These are phyloP conservation scores for Penicillium nordicum DNA, from an alignment of 2,329 filamentous ascomycete species.

Conservation along the genomic window DNA sequence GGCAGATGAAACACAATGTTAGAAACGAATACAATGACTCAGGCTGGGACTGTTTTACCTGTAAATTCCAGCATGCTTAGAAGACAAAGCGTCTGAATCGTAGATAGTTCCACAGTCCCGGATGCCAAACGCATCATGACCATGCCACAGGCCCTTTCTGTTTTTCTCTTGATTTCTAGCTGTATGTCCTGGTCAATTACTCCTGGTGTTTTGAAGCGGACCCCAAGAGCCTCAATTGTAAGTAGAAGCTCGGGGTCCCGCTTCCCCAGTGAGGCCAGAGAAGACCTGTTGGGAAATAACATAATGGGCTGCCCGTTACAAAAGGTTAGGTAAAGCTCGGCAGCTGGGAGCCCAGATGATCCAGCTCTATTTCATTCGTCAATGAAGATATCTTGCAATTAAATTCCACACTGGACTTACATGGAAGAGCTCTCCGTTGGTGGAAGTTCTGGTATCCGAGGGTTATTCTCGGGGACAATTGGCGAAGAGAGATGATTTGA, in stretches of 20 bases:
- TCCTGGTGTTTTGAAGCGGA: slow-evolving; percentile 23
- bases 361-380: neutral
- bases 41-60: slow-evolving; percentile 11
- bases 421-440: neutral
- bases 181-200: slow-evolving; percentile 9
- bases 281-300: slow-evolving; percentile 24
- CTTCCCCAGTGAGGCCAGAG: slow-evolving; percentile 13
- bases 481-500: neutral
- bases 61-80: slow-evolving; percentile 32
- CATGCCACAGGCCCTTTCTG: slow-evolving; percentile 19
- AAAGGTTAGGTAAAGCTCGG: slow-evolving; percentile 29
- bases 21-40: neutral
- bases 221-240: slow-evolving; percentile 28
- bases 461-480: neutral
- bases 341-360: slow-evolving; percentile 3
- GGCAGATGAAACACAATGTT: neutral
- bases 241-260: slow-evolving; percentile 29
- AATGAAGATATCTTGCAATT: neutral
- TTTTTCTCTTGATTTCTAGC: slow-evolving; percentile 15
- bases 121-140: slow-evolving; percentile 28
- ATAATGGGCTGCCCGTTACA: slow-evolving; percentile 36
- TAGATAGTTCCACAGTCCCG: slow-evolving; percentile 33
- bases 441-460: neutral
- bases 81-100: slow-evolving; percentile 33
- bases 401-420: neutral